A percentile compares a stretch with the other conserved stretches of the same genome.
These are phyloP conservation scores for Ceratobasidium sp. DNA, from an alignment of 1,284 basidiomycete genomes.

Conservation along the genomic window DNA sequence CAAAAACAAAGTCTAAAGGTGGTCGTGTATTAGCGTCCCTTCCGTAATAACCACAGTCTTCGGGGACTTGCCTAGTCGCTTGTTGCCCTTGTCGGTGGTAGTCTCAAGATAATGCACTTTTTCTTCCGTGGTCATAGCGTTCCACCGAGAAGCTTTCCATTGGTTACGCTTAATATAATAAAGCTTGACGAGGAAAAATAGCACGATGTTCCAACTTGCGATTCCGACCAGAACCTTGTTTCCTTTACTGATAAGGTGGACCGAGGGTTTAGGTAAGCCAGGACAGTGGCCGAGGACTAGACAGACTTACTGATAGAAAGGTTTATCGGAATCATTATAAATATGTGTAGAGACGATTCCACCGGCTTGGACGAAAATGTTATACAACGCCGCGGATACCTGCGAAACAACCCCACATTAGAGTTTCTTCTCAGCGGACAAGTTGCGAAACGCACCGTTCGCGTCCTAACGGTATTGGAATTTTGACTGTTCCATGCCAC, in stretches of 20 bases:
- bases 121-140: conserved; percentile 32
- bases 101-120: conserved; percentile 38
- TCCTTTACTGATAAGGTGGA: conserved; percentile 12
- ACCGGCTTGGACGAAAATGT: conserved; percentile 37
- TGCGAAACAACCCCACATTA: not conserved
- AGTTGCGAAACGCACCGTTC: conserved; percentile 15
- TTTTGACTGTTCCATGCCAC: conserved; percentile 37
- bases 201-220: conserved; percentile 22
- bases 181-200: conserved; percentile 33
- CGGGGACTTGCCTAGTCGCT: conserved; percentile 10
- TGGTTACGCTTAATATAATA: conserved; percentile 36
- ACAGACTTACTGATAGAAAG: conserved; percentile 29
- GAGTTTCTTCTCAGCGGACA: not conserved
- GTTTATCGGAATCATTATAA: conserved; percentile 30
- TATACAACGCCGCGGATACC: conserved; percentile 19
- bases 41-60: not conserved
- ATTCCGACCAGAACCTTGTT: conserved; percentile 33
- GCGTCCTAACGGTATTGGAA: conserved; percentile 34
- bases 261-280: not conserved
- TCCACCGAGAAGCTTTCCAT: conserved; percentile 35
- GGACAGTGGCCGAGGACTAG: not conserved
- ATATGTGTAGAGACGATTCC: conserved; percentile 32
- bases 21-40: not conserved
- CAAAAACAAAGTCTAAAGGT: conserved; percentile 16
- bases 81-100: conserved; percentile 36